Conservation (phyloP, 1,139 yeast genomes). For the Petasospora fabianii region DNA sequence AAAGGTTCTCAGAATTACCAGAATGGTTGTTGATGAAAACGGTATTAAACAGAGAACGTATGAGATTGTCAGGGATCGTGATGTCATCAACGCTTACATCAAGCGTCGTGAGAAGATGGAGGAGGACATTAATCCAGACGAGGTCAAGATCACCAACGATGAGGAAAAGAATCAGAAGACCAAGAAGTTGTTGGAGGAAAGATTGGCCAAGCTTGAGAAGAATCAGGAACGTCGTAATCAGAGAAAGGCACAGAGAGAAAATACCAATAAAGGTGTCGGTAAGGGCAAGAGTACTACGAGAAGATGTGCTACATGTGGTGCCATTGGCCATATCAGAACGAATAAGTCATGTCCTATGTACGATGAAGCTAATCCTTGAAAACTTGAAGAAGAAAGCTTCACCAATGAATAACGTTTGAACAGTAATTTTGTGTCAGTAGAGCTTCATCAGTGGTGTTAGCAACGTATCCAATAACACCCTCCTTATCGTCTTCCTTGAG, state of each 20-base stretch:
- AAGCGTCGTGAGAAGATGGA: constrained; percentile 75
- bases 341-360: constrained; percentile 87
- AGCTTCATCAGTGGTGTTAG: constrained; percentile 29
- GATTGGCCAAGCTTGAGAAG: constrained; percentile 78
- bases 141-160: constrained; percentile 76
- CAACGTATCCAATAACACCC: constrained; percentile 33
- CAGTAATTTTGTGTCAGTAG: constrained; percentile 18
- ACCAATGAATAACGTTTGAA: constrained; percentile 26
- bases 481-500: constrained; percentile 31
- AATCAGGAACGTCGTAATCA: constrained; percentile 62
- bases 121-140: constrained; percentile 54
- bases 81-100: constrained; percentile 82
- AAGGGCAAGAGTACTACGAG: constrained; percentile 79
- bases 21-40: constrained; percentile 79
- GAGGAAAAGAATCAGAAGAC: constrained; percentile 79
- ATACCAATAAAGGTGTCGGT: constrained; percentile 60
- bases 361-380: constrained; percentile 33
- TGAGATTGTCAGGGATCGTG: constrained; percentile 77
- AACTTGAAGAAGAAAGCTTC: neutral
- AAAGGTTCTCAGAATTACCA: constrained; percentile 66
- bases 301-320: constrained; percentile 93
- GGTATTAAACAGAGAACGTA: constrained; percentile 82
- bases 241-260: constrained; percentile 51
- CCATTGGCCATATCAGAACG: constrained; percentile 90
- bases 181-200: constrained; percentile 76